Conservation (phyloP, 257 asterid species). For the Gardenia jasminoides region DNA sequence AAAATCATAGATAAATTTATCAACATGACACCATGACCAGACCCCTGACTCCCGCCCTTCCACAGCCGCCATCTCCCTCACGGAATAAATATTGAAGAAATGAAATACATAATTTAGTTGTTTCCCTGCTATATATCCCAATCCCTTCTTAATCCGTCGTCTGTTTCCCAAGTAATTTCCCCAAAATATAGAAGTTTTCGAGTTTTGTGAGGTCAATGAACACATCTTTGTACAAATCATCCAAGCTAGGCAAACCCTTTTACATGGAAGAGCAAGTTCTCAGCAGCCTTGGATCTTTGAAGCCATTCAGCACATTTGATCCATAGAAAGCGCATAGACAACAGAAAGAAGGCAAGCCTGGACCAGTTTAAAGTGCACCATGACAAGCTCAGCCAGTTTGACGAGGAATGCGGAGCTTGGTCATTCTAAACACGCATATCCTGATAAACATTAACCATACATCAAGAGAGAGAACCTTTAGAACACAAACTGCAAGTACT, state of each 20-base stretch:
- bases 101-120: neutral
- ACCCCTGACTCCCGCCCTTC: neutral
- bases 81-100: neutral
- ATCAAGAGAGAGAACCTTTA: neutral
- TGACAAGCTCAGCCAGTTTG: neutral
- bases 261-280: neutral
- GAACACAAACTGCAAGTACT: neutral
- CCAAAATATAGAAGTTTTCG: neutral
- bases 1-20: neutral
- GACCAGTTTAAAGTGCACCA: neutral
- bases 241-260: neutral
- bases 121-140: constrained; percentile 1
- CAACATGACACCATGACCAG: neutral
- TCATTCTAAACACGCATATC: constrained; percentile 5
- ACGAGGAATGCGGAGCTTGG: neutral
- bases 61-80: neutral
- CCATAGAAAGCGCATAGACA: neutral
- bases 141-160: neutral
- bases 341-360: neutral
- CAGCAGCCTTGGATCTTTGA: neutral
- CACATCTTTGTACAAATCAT: neutral
- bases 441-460: constrained; percentile 1
- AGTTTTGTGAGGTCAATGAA: constrained; percentile 1
- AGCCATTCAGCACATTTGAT: neutral
- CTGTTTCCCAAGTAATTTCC: neutral